Conservation (phyloP, 371 early-diverging fungal species). For the Haplosporangium sp. region DNA sequence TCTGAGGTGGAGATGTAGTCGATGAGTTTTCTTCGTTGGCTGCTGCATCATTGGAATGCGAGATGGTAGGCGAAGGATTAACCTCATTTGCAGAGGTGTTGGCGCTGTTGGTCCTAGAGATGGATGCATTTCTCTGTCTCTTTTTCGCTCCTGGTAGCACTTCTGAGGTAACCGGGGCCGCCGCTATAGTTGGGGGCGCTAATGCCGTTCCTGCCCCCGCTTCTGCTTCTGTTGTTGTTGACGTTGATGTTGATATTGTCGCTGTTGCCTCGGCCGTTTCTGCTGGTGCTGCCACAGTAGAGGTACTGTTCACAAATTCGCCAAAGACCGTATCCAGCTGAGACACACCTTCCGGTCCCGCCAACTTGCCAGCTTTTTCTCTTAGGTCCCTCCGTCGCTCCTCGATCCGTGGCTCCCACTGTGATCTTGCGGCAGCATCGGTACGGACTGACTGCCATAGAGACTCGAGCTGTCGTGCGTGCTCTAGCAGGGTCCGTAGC, state of each 20-base stretch:
- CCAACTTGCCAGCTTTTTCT: slow-evolving; percentile 40
- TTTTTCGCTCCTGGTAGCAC: slow-evolving; percentile 8
- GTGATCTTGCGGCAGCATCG: slow-evolving; percentile 17
- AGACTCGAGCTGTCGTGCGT: slow-evolving; percentile 38
- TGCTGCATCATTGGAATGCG: not conserved
- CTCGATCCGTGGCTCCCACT: slow-evolving; percentile 49
- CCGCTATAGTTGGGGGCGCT: not conserved
- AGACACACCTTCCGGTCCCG: slow-evolving; percentile 29
- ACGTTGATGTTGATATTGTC: not conserved
- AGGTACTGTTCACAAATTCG: slow-evolving; percentile 18
- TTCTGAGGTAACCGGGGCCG: not conserved
- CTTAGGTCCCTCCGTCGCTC: slow-evolving; percentile 36
- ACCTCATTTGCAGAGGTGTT: not conserved
- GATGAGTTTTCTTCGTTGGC: not conserved
- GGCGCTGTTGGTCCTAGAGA: not conserved
- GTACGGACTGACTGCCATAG: slow-evolving; percentile 33
- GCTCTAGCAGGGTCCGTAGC: slow-evolving; percentile 28
- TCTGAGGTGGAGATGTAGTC: slow-evolving; percentile 3
- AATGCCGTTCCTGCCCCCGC: not conserved
- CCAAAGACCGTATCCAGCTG: slow-evolving; percentile 26
- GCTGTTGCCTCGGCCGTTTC: not conserved
- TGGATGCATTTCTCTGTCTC: slow-evolving; percentile 24
- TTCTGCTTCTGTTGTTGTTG: not conserved
- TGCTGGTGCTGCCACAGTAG: not conserved
- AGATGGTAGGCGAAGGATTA: not conserved